A percentile compares a stretch with the other conserved stretches of the same genome.
These are phyloP conservation scores for Harrya chromipes DNA, from an alignment of 768 basidiomycete species.

Conservation along the genomic window DNA sequence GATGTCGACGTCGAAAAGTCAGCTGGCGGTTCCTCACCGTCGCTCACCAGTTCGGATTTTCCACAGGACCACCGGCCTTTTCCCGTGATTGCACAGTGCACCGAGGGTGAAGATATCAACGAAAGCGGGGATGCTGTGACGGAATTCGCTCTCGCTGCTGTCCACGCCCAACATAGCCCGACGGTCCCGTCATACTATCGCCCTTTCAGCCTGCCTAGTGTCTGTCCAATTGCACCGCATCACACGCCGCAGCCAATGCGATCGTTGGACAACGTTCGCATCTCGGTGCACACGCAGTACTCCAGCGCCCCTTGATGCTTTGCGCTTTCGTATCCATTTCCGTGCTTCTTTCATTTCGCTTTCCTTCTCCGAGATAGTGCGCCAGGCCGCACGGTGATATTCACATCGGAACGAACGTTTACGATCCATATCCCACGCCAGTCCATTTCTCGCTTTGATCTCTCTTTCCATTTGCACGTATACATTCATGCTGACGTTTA, in stretches of 20 bases:
- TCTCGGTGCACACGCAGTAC: conserved; percentile 16
- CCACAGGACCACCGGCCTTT: background rate
- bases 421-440: background rate
- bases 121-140: background rate
- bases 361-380: background rate
- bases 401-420: conserved; percentile 13
- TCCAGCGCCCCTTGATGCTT: conserved; percentile 3
- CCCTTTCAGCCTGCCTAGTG: conserved; percentile 14
- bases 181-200: conserved; percentile 12
- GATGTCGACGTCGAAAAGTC: conserved; percentile 17
- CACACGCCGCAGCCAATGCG: background rate
- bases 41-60: conserved; percentile 9
- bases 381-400: conserved; percentile 13
- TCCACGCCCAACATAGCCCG: background rate
- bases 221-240: conserved; percentile 1
- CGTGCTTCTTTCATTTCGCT: background rate
- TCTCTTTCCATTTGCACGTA: background rate
- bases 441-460: background rate
- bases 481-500: background rate
- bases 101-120: background rate
- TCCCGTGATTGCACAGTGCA: conserved; percentile 1
- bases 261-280: conserved; percentile 5
- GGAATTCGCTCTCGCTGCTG: background rate
- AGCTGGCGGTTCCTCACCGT: conserved; percentile 11
- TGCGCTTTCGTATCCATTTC: background rate